phyloP scores from a whole-genome alignment of 2,329 filamentous ascomycete species.

The Leptographium lundbergii region DNA sequence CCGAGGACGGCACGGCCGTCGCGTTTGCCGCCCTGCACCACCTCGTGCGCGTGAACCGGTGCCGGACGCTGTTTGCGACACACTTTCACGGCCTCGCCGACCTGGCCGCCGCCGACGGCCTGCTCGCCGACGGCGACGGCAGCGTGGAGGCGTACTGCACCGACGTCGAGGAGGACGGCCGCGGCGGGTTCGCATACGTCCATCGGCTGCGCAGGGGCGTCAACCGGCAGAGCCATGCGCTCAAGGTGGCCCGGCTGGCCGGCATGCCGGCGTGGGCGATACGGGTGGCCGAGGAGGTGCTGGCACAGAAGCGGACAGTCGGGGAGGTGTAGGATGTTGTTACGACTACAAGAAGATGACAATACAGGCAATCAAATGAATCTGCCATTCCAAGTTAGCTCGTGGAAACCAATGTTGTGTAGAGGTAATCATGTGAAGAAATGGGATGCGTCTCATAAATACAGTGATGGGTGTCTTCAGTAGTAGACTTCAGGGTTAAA shows the following conservation, averaged over 20 bases:
- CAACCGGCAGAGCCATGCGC: constrained; percentile 76
- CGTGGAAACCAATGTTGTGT: not conserved
- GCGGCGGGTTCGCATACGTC: constrained; percentile 69
- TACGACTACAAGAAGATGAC: too few species aligned
- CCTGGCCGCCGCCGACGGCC: constrained; percentile 45
- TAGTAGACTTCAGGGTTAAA: constrained; percentile 52
- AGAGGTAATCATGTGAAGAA: not conserved
- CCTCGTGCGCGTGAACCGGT: constrained; percentile 63
- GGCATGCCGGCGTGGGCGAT: constrained; percentile 67
- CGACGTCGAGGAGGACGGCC: constrained; percentile 63
- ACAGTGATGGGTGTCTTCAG: constrained; percentile 48
- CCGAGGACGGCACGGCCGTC: constrained; percentile 80
- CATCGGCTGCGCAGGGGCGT: constrained; percentile 72
- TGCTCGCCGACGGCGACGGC: constrained; percentile 20
- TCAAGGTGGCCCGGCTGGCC: constrained; percentile 86
- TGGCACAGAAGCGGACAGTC: constrained; percentile 21
- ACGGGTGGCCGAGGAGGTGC: constrained; percentile 47
- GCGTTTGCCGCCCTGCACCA: constrained; percentile 83
- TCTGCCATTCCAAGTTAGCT: not conserved
- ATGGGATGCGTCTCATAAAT: constrained; percentile 38
- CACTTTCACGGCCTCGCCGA: constrained; percentile 84
- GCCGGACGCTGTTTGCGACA: constrained; percentile 80
- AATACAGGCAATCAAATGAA: not conserved
- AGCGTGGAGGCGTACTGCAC: constrained; percentile 71
- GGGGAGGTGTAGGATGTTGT: not conserved